These are phyloP conservation scores for Pulveroboletus sp. DNA, from an alignment of 768 basidiomycete species.

Conservation along the genomic window DNA sequence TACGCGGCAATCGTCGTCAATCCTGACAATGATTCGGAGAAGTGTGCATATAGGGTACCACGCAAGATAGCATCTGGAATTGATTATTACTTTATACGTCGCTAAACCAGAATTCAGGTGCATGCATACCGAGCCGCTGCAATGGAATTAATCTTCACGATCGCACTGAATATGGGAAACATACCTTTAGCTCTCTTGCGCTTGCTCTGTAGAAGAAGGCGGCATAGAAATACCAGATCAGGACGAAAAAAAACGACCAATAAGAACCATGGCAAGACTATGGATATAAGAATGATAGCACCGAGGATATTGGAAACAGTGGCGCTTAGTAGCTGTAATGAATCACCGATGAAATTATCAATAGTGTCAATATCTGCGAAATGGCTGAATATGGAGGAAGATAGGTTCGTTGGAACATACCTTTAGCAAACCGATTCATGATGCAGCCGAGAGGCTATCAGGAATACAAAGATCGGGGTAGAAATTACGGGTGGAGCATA, in stretches of 20 bases:
- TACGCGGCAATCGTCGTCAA: constrained; percentile 87
- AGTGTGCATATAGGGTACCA: constrained; percentile 85
- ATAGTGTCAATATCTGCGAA: constrained; percentile 67
- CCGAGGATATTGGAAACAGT: constrained; percentile 68
- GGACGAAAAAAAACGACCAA: constrained; percentile 63
- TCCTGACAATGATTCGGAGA: constrained; percentile 86
- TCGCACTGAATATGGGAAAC: constrained; percentile 5
- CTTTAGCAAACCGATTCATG: constrained; percentile 87
- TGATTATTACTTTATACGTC: background rate
- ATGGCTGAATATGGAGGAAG: background rate
- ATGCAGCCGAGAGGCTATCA: constrained; percentile 75
- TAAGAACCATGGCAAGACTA: constrained; percentile 81
- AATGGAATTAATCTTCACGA: constrained; percentile 4
- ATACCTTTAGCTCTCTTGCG: constrained; percentile 80
- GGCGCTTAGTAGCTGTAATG: constrained; percentile 65
- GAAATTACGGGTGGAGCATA: background rate
- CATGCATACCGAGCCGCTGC: constrained; percentile 50
- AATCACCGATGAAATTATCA: constrained; percentile 72
- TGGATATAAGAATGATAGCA: constrained; percentile 73
- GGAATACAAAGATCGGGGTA: constrained; percentile 3
- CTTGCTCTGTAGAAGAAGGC: constrained; percentile 83
- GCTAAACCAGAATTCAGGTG: background rate
- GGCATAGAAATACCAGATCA: constrained; percentile 60
- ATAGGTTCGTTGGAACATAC: constrained; percentile 26
- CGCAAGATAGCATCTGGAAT: constrained; percentile 73